Evolutionary conservation across 2,329 filamentous ascomycete species (phyloP), one percentile per base, ranked within the genome.

Genomic region (Sclerotinia minor): DNA sequence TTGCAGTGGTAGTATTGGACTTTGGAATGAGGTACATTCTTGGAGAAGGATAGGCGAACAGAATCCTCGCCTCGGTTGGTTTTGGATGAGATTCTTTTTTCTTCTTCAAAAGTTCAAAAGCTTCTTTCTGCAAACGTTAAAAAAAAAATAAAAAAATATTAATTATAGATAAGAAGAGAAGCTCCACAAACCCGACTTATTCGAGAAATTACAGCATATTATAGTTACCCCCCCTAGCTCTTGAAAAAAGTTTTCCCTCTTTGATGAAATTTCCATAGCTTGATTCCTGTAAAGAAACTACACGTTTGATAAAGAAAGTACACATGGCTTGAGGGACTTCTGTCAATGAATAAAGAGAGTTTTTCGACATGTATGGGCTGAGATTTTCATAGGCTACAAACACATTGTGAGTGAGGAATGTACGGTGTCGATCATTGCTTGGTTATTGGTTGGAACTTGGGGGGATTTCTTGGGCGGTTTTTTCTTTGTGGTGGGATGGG

Each of bases 1-100:
- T 50, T 55, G 35, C 19, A 19, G 29, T 35, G 3, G 29, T 35
- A 5, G 41, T n/a, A 41, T 50, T 32, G 41, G 64, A 47, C 3
- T 49, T 38, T 55, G 35, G 65, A 59, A 68, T 68, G 65, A 58
- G 38, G 47, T 66, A 52, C 65, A 68, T 65, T 68, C 68, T 60
- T 69, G 11, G 24, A 29, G n/a, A 58, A 38, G 60, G 49, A 35
- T 35, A 55, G 64, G 64, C 53, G 54, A 49, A 47, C n/a, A 17
- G 11, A 50, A 47, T 50, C 21, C 9, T 58, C 53, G 38, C 54
- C 29, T 38, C 32, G 53, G 19, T 29, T 64, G 53, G 19, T 29
- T 64, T 64, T 29, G n/a, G 15, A 52, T 65, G n/a, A 41, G 47
- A 61, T 21, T 35, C 8, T 35, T 32, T 32, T 35, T 35, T 35